Evolutionary conservation across 1,139 yeast species (phyloP), one percentile per base, ranked within the genome.

Genomic region (Lodderomyces jiufengensis): DNA sequence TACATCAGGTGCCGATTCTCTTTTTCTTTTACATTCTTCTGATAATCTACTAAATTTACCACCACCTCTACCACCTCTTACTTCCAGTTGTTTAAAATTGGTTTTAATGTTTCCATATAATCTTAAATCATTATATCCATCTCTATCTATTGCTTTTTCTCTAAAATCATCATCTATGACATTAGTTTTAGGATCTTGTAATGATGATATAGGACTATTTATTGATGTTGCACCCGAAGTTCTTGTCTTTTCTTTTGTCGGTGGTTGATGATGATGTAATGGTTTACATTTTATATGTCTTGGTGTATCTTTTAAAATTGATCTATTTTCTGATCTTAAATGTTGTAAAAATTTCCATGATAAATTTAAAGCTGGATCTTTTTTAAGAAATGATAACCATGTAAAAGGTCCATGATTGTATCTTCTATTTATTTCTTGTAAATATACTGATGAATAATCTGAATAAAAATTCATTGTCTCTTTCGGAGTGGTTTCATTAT

Each of bases 321-420:
- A 48, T 38, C 32, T 27, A 14, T 27, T 13, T 15, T 27, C 36
- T 9, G 24, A 21, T 5, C 34, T 26, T 14, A 16, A 22, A 4
- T n/a, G 13, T 15, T 26, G 37, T 11, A 38, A 29, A 33, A 37
- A 45, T 13, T 34, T 28, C 53, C 52, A 54, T 3, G 48, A 36
- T 37, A 44, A 45, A 30, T 37, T 42, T 40, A 64, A 46, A 5
- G 56, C 61, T 3, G 48, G 44, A 42, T 70, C 76, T 34, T 58
- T 57, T 38, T 55, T 51, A 45, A 66, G 47, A 10, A 70, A 43
- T 0, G 74, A 54, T 5, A 67, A 44, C 64, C 74, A 64, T 0
- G 75, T 52, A 35, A 67, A 59, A 0, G 72, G 62, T 1, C 72
- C 75, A 46, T 55, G 60, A 34, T 57, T 55, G 31, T 58, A 54